phyloP scores from a whole-genome alignment of 1,284 basidiomycete species.

The Macrocystidia cucumis region DNA sequence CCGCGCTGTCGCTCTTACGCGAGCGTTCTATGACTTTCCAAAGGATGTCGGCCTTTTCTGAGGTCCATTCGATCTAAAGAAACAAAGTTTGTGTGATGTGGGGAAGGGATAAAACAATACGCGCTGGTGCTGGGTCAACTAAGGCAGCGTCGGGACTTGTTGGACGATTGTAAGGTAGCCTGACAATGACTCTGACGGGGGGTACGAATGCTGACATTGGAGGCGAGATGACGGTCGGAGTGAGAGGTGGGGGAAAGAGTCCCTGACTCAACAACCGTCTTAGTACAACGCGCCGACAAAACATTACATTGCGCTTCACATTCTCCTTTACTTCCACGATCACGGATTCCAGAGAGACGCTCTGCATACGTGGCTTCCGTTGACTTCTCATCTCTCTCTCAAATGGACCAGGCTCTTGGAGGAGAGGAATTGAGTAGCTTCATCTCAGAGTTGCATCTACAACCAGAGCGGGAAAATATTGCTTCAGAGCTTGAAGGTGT shows the following conservation, averaged over 20 bases:
- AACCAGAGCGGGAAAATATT: constrained; percentile 46
- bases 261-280: no score
- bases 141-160: constrained; percentile 57
- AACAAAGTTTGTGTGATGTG: constrained; percentile 5
- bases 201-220: no score
- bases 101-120: constrained; percentile 22
- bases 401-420: no score
- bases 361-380: no score
- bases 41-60: constrained; percentile 72
- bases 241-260: no score
- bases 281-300: no score
- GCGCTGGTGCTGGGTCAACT: constrained; percentile 57
- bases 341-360: no score
- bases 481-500: constrained; percentile 65
- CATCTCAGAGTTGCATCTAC: constrained; percentile 35
- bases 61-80: constrained; percentile 69
- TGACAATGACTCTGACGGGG: constrained; percentile 67
- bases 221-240: no score
- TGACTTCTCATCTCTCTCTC: no score
- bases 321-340: no score
- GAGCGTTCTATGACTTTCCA: constrained; percentile 80
- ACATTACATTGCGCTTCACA: no score
- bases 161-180: constrained; percentile 69
- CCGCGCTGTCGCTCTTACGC: constrained; percentile 56
- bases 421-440: constrained; percentile 40